Conservation (phyloP, 805 yeast species). For the Tetrapisispora iriomotensis region DNA sequence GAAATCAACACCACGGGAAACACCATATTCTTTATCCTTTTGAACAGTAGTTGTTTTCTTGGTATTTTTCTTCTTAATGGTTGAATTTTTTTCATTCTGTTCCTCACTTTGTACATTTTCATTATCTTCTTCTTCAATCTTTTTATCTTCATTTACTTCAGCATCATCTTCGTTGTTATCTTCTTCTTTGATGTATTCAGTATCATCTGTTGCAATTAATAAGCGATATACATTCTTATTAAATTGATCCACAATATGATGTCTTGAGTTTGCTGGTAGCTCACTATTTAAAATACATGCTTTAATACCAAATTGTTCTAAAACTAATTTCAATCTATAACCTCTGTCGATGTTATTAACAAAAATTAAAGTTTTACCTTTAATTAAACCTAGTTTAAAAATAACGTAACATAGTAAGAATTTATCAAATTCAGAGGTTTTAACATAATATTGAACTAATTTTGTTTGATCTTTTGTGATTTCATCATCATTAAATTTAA, state of each 20-base stretch:
- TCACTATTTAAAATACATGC: constrained; percentile 87
- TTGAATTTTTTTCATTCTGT: constrained; percentile 9
- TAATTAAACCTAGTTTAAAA: constrained; percentile 75
- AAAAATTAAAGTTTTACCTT: constrained; percentile 84
- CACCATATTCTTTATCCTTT: constrained; percentile 77
- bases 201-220: constrained; percentile 91
- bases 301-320: constrained; percentile 90
- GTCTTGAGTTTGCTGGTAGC: constrained; percentile 82
- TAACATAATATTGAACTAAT: constrained; percentile 77
- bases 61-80: constrained; percentile 8
- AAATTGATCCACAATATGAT: constrained; percentile 92
- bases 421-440: constrained; percentile 82
- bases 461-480: constrained; percentile 43
- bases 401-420: constrained; percentile 85
- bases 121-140: constrained; percentile 7
- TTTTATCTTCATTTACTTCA: constrained; percentile 11
- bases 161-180: constrained; percentile 31
- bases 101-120: constrained; percentile 5
- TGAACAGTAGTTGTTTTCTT: constrained; percentile 24
- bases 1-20: constrained; percentile 94
- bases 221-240: constrained; percentile 80
- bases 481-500: constrained; percentile 68
- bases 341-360: constrained; percentile 95
- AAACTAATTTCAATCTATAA: constrained; percentile 76
- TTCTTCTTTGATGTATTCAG: constrained; percentile 46